These are phyloP conservation scores for Trichoderma asperelloides DNA, from an alignment of 495 filamentous ascomycete species.

Conservation along the genomic window DNA sequence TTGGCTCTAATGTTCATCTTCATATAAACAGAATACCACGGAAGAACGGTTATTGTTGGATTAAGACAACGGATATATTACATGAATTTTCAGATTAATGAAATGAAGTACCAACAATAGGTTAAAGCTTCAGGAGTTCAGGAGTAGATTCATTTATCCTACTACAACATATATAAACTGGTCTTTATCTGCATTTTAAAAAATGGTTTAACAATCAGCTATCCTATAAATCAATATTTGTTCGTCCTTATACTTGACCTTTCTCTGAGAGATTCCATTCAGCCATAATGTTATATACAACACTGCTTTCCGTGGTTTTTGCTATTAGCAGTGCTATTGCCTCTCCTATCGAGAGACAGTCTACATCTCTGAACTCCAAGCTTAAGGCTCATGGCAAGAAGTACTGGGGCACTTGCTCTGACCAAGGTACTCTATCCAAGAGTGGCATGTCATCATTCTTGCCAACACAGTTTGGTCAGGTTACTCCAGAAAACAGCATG, in stretches of 20 bases:
- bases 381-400: not conserved
- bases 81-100: not conserved
- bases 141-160: not conserved
- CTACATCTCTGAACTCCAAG: not conserved
- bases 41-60: not conserved
- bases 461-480: slow-evolving; percentile 35
- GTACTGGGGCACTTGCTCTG: not conserved
- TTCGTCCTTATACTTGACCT: not conserved
- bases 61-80: not conserved
- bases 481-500: slow-evolving; percentile 46
- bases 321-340: not conserved
- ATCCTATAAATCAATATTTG: not conserved
- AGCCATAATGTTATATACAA: not conserved
- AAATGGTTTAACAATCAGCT: not conserved
- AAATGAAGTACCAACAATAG: not conserved
- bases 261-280: not conserved
- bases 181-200: not conserved
- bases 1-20: not conserved
- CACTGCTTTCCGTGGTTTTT: not conserved
- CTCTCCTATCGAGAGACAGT: not conserved
- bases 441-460: not conserved
- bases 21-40: not conserved
- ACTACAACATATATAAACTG: not conserved
- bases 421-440: not conserved
- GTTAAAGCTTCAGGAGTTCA: not conserved